A percentile compares a stretch with the other conserved stretches of the same genome.
These are phyloP conservation scores for Myxozyma melibiosi DNA, from an alignment of 805 yeast genomes.

Conservation along the genomic window DNA sequence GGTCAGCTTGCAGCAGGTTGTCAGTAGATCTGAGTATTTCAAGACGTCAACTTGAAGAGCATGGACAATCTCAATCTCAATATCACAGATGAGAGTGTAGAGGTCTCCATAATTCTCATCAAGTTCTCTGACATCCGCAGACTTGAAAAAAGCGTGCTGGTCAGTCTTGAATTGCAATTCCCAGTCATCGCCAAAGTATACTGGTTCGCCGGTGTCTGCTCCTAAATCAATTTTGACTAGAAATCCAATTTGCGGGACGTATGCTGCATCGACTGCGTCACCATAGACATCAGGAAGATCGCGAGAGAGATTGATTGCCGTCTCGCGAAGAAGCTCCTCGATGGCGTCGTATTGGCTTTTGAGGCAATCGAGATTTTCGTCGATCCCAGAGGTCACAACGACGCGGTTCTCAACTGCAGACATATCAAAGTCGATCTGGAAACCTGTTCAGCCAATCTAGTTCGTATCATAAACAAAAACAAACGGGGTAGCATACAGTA, in stretches of 20 bases:
- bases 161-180: slow-evolving; percentile 46
- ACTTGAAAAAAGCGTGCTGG: slow-evolving; percentile 46
- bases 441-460: neutral
- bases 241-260: slow-evolving; percentile 53
- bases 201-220: slow-evolving; percentile 3
- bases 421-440: slow-evolving; percentile 46
- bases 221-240: slow-evolving; percentile 40
- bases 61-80: slow-evolving; percentile 48
- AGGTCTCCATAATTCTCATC: slow-evolving; percentile 50
- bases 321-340: slow-evolving; percentile 41
- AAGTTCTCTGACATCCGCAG: slow-evolving; percentile 39
- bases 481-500: slow-evolving; percentile 18
- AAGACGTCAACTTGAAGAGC: slow-evolving; percentile 40
- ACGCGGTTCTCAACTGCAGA: slow-evolving; percentile 41
- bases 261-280: slow-evolving; percentile 43
- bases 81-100: slow-evolving; percentile 43
- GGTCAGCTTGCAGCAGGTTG: slow-evolving; percentile 35
- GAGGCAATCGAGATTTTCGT: slow-evolving; percentile 39
- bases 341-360: slow-evolving; percentile 39
- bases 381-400: slow-evolving; percentile 41
- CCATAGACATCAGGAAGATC: slow-evolving; percentile 7
- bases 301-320: slow-evolving; percentile 33
- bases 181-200: slow-evolving; percentile 38
- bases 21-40: slow-evolving; percentile 24
- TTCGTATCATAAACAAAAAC: neutral